Evolutionary conservation across 2,329 filamentous ascomycete genomes (phyloP), one percentile per base, ranked within the genome.

Genomic region (Coniochaeta sp.): DNA sequence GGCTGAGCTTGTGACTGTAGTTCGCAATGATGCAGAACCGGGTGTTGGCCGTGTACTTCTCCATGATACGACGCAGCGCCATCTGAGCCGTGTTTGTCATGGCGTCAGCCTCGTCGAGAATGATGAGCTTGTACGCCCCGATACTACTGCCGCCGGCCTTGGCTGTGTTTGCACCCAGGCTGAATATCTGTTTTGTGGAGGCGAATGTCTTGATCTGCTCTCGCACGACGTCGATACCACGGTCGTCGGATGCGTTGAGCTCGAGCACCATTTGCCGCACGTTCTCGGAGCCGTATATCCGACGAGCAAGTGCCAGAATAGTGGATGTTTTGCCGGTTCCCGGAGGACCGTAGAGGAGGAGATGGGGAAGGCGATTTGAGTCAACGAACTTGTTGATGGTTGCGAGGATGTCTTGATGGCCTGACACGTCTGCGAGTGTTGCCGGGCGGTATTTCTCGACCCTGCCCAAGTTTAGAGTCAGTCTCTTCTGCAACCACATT

Each of bases 201-300:
- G 91, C 93, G 77, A 99, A 99, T 0, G 95, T 99, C 82, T 98
- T 99, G 84, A 99, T 99, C 76, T 99, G 95, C 77, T 99, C 95
- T 66, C 93, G 86, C 60, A 99, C 95, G 1, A 99, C 95, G 66
- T 99, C 95, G 73, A 99, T 99, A 70, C 95, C 95, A 75, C 95
- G 85, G 74, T 99, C 95, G 72, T 99, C 95, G 57, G 92, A 96
- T 44, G 95, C 95, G 73, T 99, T 99, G 65, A 99, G 85, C 76
- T 99, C 95, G 36, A 99, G 84, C 19, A 99, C 95, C 92, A 99
- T 98, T 75, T 99, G 95, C 19, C 93, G 88, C 87, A 97, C 89
- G 74, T 98, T 97, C 65, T 90, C 89, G 61, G 81, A 77, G 59
- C 95, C 95, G 71, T 99, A 99, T 74, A 99, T 98, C 62, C 90